phyloP scores from a whole-genome alignment of 371 early-diverging fungal species.

The Syncephalastrum contaminatum region DNA sequence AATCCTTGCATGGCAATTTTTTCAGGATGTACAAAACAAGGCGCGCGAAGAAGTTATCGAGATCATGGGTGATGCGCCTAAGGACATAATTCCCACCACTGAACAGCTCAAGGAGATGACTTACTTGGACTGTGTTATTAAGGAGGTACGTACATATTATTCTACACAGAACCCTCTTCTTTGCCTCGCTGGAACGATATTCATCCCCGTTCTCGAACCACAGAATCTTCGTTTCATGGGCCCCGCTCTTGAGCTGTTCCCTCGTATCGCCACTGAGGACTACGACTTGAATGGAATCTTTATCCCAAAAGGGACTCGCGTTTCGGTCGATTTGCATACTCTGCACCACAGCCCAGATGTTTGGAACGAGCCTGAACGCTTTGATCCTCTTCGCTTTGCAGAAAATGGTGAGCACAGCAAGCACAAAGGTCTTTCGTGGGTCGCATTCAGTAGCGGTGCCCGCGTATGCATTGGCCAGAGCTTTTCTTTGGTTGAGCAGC shows the following conservation, averaged over 20 bases:
- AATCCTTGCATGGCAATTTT: not conserved
- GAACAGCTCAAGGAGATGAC: conserved; percentile 16
- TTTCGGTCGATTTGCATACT: conserved; percentile 8
- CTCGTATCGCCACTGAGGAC: conserved; percentile 22
- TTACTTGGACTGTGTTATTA: conserved; percentile 22
- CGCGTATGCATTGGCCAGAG: conserved; percentile 38
- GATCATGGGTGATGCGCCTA: conserved; percentile 16
- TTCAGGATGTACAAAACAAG: conserved; percentile 15
- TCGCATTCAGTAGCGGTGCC: conserved; percentile 44
- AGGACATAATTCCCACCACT: conserved; percentile 23
- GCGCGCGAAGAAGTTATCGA: conserved; percentile 16
- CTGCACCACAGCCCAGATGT: conserved; percentile 9
- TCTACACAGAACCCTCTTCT: no score
- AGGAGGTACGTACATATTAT: conserved; percentile 14
- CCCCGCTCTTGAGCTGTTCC: conserved; percentile 17
- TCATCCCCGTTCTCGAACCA: conserved; percentile 8
- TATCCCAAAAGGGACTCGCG: conserved; percentile 15
- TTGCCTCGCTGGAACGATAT: not conserved
- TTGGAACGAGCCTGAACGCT: conserved; percentile 13
- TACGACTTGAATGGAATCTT: conserved; percentile 27
- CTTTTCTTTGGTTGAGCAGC: conserved; percentile 20
- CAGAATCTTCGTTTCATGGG: conserved; percentile 43
- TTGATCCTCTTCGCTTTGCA: conserved; percentile 15
- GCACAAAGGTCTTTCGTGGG: conserved; percentile 27
- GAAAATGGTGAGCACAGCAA: conserved; percentile 8